Evolutionary conservation across 2,329 filamentous ascomycete genomes (phyloP), one percentile per base, ranked within the genome.

Genomic region (Trichophaea hybrida): DNA sequence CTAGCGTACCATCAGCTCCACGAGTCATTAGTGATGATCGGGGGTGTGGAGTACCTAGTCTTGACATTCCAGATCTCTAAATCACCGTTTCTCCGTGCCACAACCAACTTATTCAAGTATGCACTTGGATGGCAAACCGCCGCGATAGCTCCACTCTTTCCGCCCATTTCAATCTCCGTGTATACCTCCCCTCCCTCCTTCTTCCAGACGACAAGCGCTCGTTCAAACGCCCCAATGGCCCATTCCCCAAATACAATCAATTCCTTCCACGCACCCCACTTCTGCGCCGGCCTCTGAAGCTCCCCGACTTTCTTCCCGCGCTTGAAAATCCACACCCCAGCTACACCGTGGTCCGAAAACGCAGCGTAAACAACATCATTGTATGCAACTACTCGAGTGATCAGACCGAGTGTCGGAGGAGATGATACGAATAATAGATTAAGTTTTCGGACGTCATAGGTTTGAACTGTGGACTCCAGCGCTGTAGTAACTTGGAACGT

Each of bases 61-160:
- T 86, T 94, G 62, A 98, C 76, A 70, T 98, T 98, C 91, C 93
- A 98, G 55, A 98, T 94, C 70, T 98, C 93, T 6, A 96, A 84
- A 72, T 83, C 85, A 5, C 93, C 93, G 71, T 98, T 89, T 64
- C 80, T 80, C 68, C 88, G 83, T 7, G 88, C 94, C 2, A 88
- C 86, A 65, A 97, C 88, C 49, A 98, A 80, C 73, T 98, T 98
- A 77, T 98, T 98, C 62, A 98, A 74, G 72, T 89, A 94, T 0
- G 93, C 67, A 13, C 62, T 65, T 37, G 67, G 67, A 53, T 69
- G 67, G 15, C 67, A 33, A 33, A 65, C 57, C 5, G 63, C 67
- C n/a, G 66, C 63, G 49, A 69, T 59, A 15, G 64, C 65, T 1
- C 61, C 60, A 6, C 61, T 48, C 12, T 38, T 51, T 4, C 51